A percentile compares a stretch with the other conserved stretches of the same genome.
These are phyloP conservation scores for Fomitopsis serialis DNA, from an alignment of 768 basidiomycete genomes.

Conservation along the genomic window DNA sequence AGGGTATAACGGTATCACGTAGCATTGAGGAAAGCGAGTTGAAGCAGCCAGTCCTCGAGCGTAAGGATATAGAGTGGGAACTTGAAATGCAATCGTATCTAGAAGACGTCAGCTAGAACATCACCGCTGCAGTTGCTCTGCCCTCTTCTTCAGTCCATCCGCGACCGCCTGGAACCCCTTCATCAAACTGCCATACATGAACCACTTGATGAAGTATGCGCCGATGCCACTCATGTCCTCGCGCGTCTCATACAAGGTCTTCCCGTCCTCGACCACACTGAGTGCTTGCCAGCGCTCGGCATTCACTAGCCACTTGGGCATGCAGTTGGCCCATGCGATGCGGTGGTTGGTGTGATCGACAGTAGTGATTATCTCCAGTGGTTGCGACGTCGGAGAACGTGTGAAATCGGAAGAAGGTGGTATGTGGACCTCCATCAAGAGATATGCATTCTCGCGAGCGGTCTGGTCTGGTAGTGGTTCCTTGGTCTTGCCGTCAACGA, in stretches of 20 bases:
- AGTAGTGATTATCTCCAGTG: conserved; percentile 40
- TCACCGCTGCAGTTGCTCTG: conserved; percentile 28
- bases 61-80: background rate
- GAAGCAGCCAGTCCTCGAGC: too few relatives aligned
- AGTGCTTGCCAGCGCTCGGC: conserved; percentile 64
- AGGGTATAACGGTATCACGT: too few relatives aligned
- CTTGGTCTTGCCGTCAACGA: conserved; percentile 36
- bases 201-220: conserved; percentile 47
- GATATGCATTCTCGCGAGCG: conserved; percentile 40
- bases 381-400: conserved; percentile 31
- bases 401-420: conserved; percentile 48
- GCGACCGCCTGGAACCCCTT: conserved; percentile 49
- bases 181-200: conserved; percentile 37
- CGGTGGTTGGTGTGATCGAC: conserved; percentile 51
- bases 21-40: too few relatives aligned
- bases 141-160: conserved; percentile 46
- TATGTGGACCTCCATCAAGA: conserved; percentile 52
- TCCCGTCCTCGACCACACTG: conserved; percentile 39
- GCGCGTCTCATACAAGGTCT: conserved; percentile 59
- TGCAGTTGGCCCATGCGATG: conserved; percentile 47
- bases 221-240: conserved; percentile 55
- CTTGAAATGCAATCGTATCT: too few relatives aligned
- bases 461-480: conserved; percentile 42
- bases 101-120: too few relatives aligned
- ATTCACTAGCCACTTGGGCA: conserved; percentile 43